Evolutionary conservation across 1,284 basidiomycete genomes (phyloP).

Genomic region (Boletus sp.): DNA sequence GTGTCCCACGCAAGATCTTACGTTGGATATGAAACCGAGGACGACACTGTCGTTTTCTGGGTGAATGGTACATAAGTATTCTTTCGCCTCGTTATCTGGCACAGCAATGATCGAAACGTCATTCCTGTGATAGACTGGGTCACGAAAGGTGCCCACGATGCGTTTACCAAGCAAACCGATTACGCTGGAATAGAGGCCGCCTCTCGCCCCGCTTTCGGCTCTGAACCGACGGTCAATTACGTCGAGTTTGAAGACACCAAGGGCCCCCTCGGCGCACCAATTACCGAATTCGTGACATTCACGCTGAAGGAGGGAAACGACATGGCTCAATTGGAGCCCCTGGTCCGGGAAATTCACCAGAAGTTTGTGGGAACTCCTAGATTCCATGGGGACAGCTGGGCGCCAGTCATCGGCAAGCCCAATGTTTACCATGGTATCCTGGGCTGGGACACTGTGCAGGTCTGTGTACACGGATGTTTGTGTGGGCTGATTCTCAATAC

Average conservation of each 20-base stretch:
- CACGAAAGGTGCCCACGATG: conserved; percentile 20
- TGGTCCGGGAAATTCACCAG: conserved; percentile 26
- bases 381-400: conserved; percentile 34
- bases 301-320: conserved; percentile 25
- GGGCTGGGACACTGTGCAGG: conserved; percentile 33
- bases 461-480: conserved; percentile 6
- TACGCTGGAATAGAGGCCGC: conserved; percentile 7
- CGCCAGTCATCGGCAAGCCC: conserved; percentile 18
- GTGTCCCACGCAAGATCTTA: conserved; percentile 26
- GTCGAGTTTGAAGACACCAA: conserved; percentile 25
- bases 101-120: conserved; percentile 8
- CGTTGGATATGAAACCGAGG: conserved; percentile 30
- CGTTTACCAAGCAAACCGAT: conserved; percentile 12
- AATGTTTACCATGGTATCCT: conserved; percentile 29
- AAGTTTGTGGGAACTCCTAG: conserved; percentile 18
- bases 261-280: conserved; percentile 24
- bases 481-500: neutral
- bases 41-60: conserved; percentile 26
- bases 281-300: conserved; percentile 34
- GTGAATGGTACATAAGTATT: conserved; percentile 29
- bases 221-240: conserved; percentile 15
- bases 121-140: conserved; percentile 23
- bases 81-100: neutral
- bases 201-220: conserved; percentile 17
- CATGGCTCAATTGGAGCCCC: conserved; percentile 18